phyloP scores from a whole-genome alignment of 1,284 basidiomycete species.

The Fomitopsis pinicola region DNA sequence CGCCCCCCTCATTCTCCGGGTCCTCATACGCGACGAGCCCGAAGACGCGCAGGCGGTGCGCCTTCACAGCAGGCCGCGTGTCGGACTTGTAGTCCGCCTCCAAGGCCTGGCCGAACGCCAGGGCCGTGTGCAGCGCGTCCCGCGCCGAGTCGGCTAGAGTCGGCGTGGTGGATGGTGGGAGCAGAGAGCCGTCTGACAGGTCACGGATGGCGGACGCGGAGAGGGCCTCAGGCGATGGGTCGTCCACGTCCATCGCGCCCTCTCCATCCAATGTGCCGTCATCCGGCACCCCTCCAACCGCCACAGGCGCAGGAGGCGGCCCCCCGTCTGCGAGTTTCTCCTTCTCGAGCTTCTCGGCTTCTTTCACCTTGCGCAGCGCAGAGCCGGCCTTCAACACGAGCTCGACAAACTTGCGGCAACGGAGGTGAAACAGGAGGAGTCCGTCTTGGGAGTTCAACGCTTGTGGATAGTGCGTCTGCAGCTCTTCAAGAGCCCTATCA shows the following conservation, averaged over 20 bases:
- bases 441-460: conserved; percentile 66
- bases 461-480: conserved; percentile 49
- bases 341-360: conserved; percentile 26
- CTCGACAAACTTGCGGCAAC: conserved; percentile 81
- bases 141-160: conserved; percentile 28
- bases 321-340: conserved; percentile 10
- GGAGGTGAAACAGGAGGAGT: conserved; percentile 69
- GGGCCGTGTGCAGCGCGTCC: conserved; percentile 56
- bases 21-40: conserved; percentile 76
- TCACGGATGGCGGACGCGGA: conserved; percentile 10
- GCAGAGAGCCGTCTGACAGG: not conserved
- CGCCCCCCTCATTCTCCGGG: conserved; percentile 59
- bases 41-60: conserved; percentile 67
- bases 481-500: conserved; percentile 60
- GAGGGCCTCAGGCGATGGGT: conserved; percentile 29
- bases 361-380: conserved; percentile 53
- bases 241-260: conserved; percentile 43
- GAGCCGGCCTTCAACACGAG: conserved; percentile 67
- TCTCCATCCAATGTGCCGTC: conserved; percentile 26
- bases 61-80: conserved; percentile 53
- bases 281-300: conserved; percentile 14
- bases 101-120: conserved; percentile 66
- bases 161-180: conserved; percentile 9
- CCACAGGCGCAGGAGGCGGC: not conserved
- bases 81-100: conserved; percentile 64